Percentiles rank a stretch among this genome's conserved stretches.
Evolutionary conservation across 345 rosid species (phyloP).

Genomic region (Corchorus olitorius): DNA sequence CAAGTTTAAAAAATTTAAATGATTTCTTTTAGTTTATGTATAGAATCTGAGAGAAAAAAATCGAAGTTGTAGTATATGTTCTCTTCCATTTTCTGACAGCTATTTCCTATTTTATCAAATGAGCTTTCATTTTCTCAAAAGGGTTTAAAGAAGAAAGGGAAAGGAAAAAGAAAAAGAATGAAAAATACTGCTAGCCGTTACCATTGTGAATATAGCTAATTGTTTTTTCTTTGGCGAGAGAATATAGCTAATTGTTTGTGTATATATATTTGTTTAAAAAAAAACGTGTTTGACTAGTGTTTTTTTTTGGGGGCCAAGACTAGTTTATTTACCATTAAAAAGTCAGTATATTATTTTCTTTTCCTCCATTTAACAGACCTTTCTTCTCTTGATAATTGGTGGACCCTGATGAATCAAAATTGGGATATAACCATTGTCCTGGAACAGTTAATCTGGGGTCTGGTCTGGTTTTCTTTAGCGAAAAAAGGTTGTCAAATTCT

Average conservation of each 20-base stretch:
- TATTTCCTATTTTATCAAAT: background rate
- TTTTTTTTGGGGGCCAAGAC: background rate
- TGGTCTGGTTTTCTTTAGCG: background rate
- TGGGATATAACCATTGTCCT: background rate
- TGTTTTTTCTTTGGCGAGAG: no score
- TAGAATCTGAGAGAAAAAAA: no score
- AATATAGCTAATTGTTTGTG: background rate
- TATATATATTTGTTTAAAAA: no score
- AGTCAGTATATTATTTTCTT: background rate
- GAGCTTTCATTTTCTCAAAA: background rate
- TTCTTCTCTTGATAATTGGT: background rate
- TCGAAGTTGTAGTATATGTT: no score
- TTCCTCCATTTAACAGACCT: background rate
- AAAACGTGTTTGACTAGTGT: background rate
- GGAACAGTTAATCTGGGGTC: background rate
- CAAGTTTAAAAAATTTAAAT: no score
- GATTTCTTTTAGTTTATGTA: no score
- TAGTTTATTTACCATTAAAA: background rate
- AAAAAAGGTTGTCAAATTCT: background rate
- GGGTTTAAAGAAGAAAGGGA: background rate
- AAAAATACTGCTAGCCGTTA: background rate
- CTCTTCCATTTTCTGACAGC: no score
- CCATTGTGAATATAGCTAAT: background rate
- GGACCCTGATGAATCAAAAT: slow-evolving; percentile 1
- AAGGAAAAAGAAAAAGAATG: background rate